phyloP scores from a whole-genome alignment of 257 asterid genomes.

The Gentiana straminea region DNA sequence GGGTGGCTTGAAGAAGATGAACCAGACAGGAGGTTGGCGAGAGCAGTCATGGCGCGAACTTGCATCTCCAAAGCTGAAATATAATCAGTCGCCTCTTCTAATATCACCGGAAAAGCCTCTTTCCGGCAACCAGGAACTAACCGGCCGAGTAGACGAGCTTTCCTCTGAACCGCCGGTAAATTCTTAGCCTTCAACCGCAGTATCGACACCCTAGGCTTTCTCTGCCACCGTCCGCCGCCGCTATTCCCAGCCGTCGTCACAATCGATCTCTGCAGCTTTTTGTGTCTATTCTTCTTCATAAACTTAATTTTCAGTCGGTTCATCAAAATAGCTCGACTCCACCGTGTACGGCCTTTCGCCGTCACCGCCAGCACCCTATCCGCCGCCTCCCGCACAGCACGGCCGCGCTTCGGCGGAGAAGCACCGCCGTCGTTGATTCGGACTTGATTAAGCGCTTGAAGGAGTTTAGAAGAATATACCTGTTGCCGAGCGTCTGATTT shows the following conservation, averaged over 20 bases:
- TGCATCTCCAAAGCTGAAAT: conserved; percentile 97
- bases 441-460: conserved; percentile 69
- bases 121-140: conserved; percentile 91
- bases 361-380: conserved; percentile 63
- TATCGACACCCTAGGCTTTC: conserved; percentile 58
- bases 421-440: conserved; percentile 16
- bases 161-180: conserved; percentile 73
- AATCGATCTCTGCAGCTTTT: conserved; percentile 33
- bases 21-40: conserved; percentile 70
- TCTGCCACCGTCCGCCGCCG: conserved; percentile 22
- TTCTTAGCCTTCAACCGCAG: conserved; percentile 52
- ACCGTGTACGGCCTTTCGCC: conserved; percentile 73
- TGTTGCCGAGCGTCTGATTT: conserved; percentile 71
- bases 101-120: conserved; percentile 70
- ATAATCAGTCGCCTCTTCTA: conserved; percentile 84
- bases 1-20: conserved; percentile 29
- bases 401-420: conserved; percentile 12
- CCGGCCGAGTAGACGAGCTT: conserved; percentile 53
- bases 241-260: conserved; percentile 23
- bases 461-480: conserved; percentile 75
- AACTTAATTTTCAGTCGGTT: conserved; percentile 64
- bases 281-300: conserved; percentile 40
- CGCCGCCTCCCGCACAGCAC: conserved; percentile 70
- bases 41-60: conserved; percentile 85
- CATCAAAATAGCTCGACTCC: conserved; percentile 90